A percentile compares a stretch with the other conserved stretches of the same genome.
These are phyloP conservation scores for Hymenoscyphus linearis DNA, from an alignment of 2,329 filamentous ascomycete genomes.

Conservation along the genomic window DNA sequence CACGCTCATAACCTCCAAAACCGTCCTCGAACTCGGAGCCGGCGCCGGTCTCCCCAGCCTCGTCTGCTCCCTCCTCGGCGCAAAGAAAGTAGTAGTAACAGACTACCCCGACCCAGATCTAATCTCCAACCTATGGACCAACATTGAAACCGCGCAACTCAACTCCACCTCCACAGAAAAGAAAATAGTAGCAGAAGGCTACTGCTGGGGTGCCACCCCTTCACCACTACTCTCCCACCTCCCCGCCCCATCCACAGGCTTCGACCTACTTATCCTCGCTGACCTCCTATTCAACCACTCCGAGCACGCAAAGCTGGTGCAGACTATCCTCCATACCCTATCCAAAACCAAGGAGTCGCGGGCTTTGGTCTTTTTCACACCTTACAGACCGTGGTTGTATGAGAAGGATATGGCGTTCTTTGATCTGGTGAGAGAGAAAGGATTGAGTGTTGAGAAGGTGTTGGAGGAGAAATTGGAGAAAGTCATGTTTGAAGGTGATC, in stretches of 20 bases:
- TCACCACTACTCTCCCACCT: constrained; percentile 54
- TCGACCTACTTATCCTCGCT: constrained; percentile 80
- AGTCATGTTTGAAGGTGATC: constrained; percentile 85
- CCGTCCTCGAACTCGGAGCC: constrained; percentile 84
- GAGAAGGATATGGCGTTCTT: constrained; percentile 86
- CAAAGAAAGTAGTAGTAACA: constrained; percentile 68
- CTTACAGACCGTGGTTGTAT: constrained; percentile 85
- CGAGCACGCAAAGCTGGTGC: constrained; percentile 73
- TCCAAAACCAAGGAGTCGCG: constrained; percentile 35
- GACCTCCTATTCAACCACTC: constrained; percentile 89
- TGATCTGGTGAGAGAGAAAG: constrained; percentile 62
- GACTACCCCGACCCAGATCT: constrained; percentile 85
- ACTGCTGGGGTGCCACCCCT: constrained; percentile 74
- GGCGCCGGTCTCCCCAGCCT: constrained; percentile 81
- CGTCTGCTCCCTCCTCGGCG: constrained; percentile 68
- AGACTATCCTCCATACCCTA: constrained; percentile 65
- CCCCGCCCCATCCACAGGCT: constrained; percentile 38
- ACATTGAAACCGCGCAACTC: constrained; percentile 46
- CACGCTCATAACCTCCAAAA: constrained; percentile 56
- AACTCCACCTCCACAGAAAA: constrained; percentile 11
- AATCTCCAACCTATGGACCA: constrained; percentile 72
- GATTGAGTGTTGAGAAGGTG: constrained; percentile 73
- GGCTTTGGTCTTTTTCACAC: constrained; percentile 89
- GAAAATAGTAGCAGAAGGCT: constrained; percentile 59
- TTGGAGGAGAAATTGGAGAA: constrained; percentile 77